phyloP scores from a whole-genome alignment of 495 filamentous ascomycete genomes.

The Glonium stellatum region DNA sequence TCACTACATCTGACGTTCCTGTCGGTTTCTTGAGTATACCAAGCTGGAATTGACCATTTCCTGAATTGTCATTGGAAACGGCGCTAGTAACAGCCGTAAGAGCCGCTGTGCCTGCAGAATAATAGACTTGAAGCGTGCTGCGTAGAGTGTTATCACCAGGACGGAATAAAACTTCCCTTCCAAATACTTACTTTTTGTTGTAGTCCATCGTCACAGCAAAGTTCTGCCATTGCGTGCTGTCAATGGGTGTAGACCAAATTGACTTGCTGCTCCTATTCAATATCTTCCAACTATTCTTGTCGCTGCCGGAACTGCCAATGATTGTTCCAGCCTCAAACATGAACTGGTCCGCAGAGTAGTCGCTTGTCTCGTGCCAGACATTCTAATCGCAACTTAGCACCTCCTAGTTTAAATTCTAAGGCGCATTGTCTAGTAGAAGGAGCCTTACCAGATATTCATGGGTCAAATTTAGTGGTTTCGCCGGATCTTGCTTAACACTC shows the following conservation, averaged over 20 bases:
- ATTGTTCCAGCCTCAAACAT: constrained; percentile 21
- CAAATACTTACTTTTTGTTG: constrained; percentile 16
- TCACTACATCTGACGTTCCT: constrained; percentile 25
- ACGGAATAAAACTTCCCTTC: neutral
- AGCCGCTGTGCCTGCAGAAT: constrained; percentile 16
- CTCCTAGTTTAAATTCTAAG: neutral
- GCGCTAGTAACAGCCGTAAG: constrained; percentile 19
- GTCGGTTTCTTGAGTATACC: constrained; percentile 29
- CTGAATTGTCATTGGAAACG: constrained; percentile 14
- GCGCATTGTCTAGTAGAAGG: neutral
- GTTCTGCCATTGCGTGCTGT: constrained; percentile 24
- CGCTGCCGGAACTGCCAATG: constrained; percentile 24
- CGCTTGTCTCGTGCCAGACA: constrained; percentile 28
- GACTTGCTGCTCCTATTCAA: constrained; percentile 18
- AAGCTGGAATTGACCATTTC: constrained; percentile 26
- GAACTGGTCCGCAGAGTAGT: constrained; percentile 27
- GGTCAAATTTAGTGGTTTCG: constrained; percentile 22
- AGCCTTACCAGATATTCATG: constrained; percentile 26
- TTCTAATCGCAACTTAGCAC: constrained; percentile 6
- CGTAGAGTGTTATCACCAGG: neutral
- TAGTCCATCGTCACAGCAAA: constrained; percentile 27
- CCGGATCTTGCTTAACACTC: constrained; percentile 25
- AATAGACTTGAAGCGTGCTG: constrained; percentile 25
- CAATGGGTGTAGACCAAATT: constrained; percentile 24
- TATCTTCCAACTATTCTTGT: constrained; percentile 29